Percentiles rank a stretch among this genome's conserved stretches.
phyloP scores from a whole-genome alignment of 2,329 filamentous ascomycete genomes.

The Fusarium goolgardi region DNA sequence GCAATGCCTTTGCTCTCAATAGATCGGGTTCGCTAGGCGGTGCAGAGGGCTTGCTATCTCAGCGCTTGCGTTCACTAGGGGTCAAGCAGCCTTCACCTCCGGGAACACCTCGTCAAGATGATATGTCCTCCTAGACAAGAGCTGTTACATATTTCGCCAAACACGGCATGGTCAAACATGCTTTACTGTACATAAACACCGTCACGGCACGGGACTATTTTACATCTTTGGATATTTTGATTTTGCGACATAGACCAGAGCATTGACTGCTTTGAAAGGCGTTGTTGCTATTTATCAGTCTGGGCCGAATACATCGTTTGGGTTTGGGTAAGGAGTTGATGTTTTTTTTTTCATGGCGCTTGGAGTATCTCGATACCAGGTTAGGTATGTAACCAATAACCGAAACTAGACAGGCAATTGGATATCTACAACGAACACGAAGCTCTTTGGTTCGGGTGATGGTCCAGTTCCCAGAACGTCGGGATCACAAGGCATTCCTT shows the following conservation, averaged over 20 bases:
- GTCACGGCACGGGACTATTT: not conserved
- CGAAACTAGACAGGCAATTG: slow-evolving; percentile 17
- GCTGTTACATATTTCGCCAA: not conserved
- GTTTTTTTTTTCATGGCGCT: slow-evolving; percentile 18
- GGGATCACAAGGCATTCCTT: not conserved
- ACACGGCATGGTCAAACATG: slow-evolving; percentile 10
- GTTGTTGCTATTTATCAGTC: slow-evolving; percentile 9
- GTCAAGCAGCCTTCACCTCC: slow-evolving; percentile 50
- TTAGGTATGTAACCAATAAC: not conserved
- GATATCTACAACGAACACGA: slow-evolving; percentile 4
- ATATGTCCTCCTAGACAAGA: slow-evolving; percentile 14
- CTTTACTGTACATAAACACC: slow-evolving; percentile 13
- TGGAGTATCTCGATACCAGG: slow-evolving; percentile 37
- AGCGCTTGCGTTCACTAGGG: slow-evolving; percentile 73
- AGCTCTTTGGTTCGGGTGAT: not conserved
- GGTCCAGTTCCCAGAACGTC: not conserved
- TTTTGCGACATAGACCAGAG: slow-evolving; percentile 16
- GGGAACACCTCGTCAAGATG: not conserved
- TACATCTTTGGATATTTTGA: not conserved
- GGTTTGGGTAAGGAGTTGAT: slow-evolving; percentile 1
- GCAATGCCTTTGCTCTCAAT: slow-evolving; percentile 60
- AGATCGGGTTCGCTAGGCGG: slow-evolving; percentile 53
- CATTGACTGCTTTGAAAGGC: slow-evolving; percentile 11
- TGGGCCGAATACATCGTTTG: not conserved
- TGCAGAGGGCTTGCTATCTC: slow-evolving; percentile 76